Conservation (phyloP, 495 filamentous ascomycete genomes). For the Lophiotrema nucula region DNA sequence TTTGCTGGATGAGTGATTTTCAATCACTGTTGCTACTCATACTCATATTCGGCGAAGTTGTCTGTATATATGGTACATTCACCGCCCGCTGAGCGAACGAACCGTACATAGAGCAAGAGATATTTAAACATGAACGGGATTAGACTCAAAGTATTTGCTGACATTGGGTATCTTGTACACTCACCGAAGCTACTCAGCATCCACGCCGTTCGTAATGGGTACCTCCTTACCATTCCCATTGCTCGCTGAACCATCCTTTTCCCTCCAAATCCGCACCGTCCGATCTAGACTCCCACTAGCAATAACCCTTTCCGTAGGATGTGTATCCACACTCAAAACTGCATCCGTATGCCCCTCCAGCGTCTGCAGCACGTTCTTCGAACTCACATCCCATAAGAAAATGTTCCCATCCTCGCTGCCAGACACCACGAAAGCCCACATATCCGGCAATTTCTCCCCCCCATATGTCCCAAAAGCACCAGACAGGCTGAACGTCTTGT, state of each 20-base stretch:
- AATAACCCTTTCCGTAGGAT: conserved; percentile 33
- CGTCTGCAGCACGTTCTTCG: conserved; percentile 75
- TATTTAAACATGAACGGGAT: too few relatives aligned
- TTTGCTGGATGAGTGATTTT: too few relatives aligned
- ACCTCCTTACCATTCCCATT: too few relatives aligned
- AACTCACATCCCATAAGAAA: conserved; percentile 84
- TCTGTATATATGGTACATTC: too few relatives aligned
- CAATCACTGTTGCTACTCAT: too few relatives aligned
- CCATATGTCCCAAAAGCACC: conserved; percentile 74
- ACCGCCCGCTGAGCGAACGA: too few relatives aligned
- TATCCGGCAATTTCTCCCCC: conserved; percentile 14
- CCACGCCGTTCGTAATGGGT: neutral
- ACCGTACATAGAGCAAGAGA: too few relatives aligned
- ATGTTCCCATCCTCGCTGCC: conserved; percentile 86
- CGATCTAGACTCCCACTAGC: conserved; percentile 61
- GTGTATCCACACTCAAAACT: conserved; percentile 81
- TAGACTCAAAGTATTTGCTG: too few relatives aligned
- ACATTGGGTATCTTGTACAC: too few relatives aligned
- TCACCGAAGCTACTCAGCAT: too few relatives aligned
- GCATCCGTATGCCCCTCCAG: conserved; percentile 70
- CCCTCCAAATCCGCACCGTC: conserved; percentile 64
- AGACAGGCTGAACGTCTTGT: conserved; percentile 76
- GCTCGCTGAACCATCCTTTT: conserved; percentile 35
- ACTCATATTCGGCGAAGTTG: too few relatives aligned
- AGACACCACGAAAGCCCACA: conserved; percentile 66